Percentiles rank a stretch among this genome's conserved stretches.
phyloP scores from a whole-genome alignment of 345 rosid genomes.

The Cochlearia excelsa region DNA sequence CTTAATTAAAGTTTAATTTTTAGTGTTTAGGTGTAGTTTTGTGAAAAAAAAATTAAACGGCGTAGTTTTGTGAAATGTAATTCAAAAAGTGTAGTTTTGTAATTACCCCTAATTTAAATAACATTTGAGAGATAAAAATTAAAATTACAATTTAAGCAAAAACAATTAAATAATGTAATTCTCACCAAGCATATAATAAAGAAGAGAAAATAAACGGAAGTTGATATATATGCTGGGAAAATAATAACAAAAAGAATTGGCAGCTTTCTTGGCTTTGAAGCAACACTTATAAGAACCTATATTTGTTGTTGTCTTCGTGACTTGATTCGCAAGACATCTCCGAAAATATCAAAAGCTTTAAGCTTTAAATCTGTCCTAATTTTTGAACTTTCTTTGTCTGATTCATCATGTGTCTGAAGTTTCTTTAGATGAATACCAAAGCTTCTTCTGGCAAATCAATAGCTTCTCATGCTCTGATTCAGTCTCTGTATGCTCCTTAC shows the following conservation, averaged over 20 bases:
- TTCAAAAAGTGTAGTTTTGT: too few relatives aligned
- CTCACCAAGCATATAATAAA: constrained; percentile 35
- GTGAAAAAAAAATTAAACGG: too few relatives aligned
- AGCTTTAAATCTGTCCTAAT: constrained; percentile 16
- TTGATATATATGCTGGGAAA: constrained; percentile 32
- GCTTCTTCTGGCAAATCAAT: constrained; percentile 84
- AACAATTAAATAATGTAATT: constrained; percentile 14
- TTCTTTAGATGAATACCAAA: constrained; percentile 62
- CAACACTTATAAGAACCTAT: constrained; percentile 19
- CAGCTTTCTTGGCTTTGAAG: constrained; percentile 31
- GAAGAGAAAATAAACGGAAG: neutral
- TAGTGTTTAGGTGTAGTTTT: too few relatives aligned
- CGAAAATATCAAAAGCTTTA: constrained; percentile 24
- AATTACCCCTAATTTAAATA: too few relatives aligned
- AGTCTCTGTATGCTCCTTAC: constrained; percentile 14
- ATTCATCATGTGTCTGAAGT: constrained; percentile 17
- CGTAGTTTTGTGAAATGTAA: too few relatives aligned
- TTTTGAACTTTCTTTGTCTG: neutral
- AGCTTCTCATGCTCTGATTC: constrained; percentile 68
- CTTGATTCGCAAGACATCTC: constrained; percentile 25
- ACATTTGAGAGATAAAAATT: neutral
- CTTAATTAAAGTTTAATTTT: too few relatives aligned
- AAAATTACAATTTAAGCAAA: constrained; percentile 9
- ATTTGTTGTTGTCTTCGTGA: constrained; percentile 7
- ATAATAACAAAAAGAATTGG: constrained; percentile 20